Evolutionary conservation across 2,329 filamentous ascomycete species (phyloP), one percentile per base, ranked within the genome.

Genomic region (Rhytidhysteron rufulum): DNA sequence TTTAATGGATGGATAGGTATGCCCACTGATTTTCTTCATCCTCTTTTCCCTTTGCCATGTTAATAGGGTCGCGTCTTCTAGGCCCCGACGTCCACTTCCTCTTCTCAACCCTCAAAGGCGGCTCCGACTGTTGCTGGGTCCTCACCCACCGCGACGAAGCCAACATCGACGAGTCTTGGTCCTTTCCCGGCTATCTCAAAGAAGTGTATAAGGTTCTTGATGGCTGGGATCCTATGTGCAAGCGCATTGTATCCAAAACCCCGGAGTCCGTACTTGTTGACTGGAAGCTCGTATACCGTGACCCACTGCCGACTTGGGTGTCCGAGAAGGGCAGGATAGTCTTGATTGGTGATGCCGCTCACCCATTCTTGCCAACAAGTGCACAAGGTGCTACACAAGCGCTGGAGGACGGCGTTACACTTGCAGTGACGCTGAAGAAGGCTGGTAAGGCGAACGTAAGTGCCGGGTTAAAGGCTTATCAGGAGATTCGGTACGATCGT

Each of bases 261-360:
- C 62, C 64, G 6, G 53, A 63, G 46, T 43, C 48, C 0, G 57
- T 57, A 9, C 48, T 72, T 17, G 64, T 78, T 1, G 73, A 77
- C 49, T 79, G 74, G 74, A 77, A 76, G 48, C 71, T 78, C 18
- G 73, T 74, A 32, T 77, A 75, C 44, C 67, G 75, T 30, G 72
- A 77, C 48, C 75, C 74, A 0, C 60, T 75, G 8, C 69, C 73
- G 0, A 72, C 66, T 0, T 79, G 75, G 76, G 66, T 77, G 1
- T 74, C 70, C 0, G 58, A 60, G n/a, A 70, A 61, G 19, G 58
- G 58, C 5, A 65, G 68, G 31, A 74, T 77, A 38, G 72, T 68
- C 1, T 58, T 78, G 20, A 59, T 78, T 1, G 76, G 76, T 1
- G 76, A 79, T 48, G 72, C 72, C 33, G 77, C 74, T 37, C 75